phyloP scores from a whole-genome alignment of 2,329 filamentous ascomycete species.

The Pseudogymnoascus sp. region DNA sequence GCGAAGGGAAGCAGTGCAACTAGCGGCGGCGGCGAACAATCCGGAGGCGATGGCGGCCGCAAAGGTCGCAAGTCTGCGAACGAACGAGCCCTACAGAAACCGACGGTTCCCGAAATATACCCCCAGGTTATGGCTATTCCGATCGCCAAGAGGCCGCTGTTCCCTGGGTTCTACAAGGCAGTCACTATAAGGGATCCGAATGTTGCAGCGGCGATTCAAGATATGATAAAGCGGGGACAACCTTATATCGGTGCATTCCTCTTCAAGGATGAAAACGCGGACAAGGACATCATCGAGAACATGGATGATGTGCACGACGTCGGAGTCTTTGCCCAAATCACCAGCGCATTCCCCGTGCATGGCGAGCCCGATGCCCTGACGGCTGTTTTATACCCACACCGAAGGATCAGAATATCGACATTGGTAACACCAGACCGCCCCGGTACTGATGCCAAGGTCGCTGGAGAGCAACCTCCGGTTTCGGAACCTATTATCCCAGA shows the following conservation, averaged over 20 bases:
- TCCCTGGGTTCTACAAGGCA: conserved; percentile 97
- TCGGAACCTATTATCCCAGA: conserved; percentile 43
- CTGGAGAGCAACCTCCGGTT: conserved; percentile 35
- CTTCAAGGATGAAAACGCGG: conserved; percentile 91
- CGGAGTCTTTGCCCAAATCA: conserved; percentile 96
- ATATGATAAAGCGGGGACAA: conserved; percentile 94
- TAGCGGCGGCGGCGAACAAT: conserved; percentile 21
- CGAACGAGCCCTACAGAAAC: conserved; percentile 78
- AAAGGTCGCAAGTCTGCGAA: conserved; percentile 59
- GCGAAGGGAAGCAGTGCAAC: conserved; percentile 21
- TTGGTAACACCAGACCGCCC: conserved; percentile 56
- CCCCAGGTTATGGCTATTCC: conserved; percentile 97
- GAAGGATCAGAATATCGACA: conserved; percentile 82
- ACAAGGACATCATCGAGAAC: conserved; percentile 87
- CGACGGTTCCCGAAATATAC: conserved; percentile 86
- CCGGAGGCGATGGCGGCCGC: conserved; percentile 50
- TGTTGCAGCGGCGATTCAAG: conserved; percentile 84
- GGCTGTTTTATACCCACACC: conserved; percentile 90
- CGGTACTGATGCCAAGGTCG: conserved; percentile 31
- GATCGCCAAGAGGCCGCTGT: conserved; percentile 85
- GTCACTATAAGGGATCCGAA: conserved; percentile 92
- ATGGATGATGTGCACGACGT: conserved; percentile 89
- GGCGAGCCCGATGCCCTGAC: conserved; percentile 81
- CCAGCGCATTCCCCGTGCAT: conserved; percentile 85
- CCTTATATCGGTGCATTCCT: conserved; percentile 95